These are phyloP conservation scores for Puccinellia tenuiflora DNA, from an alignment of 176 grass and related monocot species.

Conservation along the genomic window DNA sequence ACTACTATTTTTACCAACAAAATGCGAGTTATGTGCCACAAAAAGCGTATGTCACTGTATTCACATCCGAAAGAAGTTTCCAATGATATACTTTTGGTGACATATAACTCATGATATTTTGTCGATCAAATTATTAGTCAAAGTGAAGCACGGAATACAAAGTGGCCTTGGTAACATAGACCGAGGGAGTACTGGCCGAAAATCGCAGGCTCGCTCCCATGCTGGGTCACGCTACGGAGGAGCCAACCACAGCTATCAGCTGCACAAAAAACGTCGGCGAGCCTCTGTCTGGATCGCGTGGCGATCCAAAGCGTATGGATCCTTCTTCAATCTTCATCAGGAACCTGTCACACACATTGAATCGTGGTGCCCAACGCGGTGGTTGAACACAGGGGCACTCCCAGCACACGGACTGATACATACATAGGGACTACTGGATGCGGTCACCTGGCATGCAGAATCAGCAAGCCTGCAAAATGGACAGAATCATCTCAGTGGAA, in stretches of 20 bases:
- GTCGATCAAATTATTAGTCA: no score
- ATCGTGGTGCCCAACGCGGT: not conserved
- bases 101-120: no score
- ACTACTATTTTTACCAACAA: no score
- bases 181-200: not conserved
- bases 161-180: no score
- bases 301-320: not conserved
- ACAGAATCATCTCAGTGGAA: not conserved
- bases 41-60: no score
- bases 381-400: not conserved
- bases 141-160: no score
- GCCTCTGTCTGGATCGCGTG: not conserved
- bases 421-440: not conserved
- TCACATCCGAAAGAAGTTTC: no score
- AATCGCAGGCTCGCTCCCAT: not conserved
- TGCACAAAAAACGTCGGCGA: not conserved
- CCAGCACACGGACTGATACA: not conserved
- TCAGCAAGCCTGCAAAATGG: conserved; percentile 45
- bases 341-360: not conserved
- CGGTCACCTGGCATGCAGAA: conserved; percentile 30
- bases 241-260: conserved; percentile 16
- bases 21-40: no score
- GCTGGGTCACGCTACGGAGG: not conserved
- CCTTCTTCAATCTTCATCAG: conserved; percentile 5
- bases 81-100: no score